A percentile compares a stretch with the other conserved stretches of the same genome.
Evolutionary conservation across 148 eudicot genomes (phyloP).

Genomic region (Vaccinium darrowii): DNA sequence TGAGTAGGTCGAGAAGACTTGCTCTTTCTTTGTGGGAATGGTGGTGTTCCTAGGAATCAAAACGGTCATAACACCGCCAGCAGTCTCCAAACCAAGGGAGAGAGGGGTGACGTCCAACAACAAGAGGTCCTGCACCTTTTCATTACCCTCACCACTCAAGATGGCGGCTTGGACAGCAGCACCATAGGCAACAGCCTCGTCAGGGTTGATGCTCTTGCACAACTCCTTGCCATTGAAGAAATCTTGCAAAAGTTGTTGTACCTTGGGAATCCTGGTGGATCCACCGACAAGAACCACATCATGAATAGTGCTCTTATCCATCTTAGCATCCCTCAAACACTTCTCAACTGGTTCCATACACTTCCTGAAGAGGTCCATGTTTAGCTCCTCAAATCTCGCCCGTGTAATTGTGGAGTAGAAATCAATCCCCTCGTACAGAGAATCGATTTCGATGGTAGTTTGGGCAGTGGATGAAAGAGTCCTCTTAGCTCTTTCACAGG

Average conservation of each 20-base stretch:
- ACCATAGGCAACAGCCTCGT: constrained; percentile 52
- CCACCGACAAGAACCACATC: constrained; percentile 53
- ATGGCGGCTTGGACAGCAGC: constrained; percentile 40
- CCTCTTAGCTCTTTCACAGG: constrained; percentile 50
- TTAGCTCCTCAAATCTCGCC: constrained; percentile 29
- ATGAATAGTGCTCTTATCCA: constrained; percentile 24
- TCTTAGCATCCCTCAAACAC: constrained; percentile 37
- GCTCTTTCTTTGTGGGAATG: constrained; percentile 5
- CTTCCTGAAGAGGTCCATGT: constrained; percentile 39
- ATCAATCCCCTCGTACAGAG: constrained; percentile 45
- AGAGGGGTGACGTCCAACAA: constrained; percentile 4
- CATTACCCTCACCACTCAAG: background rate
- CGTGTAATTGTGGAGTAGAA: constrained; percentile 49
- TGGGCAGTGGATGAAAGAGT: constrained; percentile 32
- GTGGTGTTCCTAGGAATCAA: constrained; percentile 3
- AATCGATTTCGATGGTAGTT: constrained; percentile 39
- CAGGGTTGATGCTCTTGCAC: constrained; percentile 54
- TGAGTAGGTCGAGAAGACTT: constrained; percentile 24
- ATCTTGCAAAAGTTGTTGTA: constrained; percentile 42
- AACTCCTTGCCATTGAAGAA: constrained; percentile 48
- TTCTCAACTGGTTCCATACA: constrained; percentile 52
- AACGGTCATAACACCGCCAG: background rate
- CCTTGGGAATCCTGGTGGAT: constrained; percentile 47
- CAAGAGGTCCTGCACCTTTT: constrained; percentile 7
- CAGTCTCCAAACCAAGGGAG: constrained; percentile 3